Percentiles rank a stretch among this genome's conserved stretches.
These are phyloP conservation scores for Trametes coccinea DNA, from an alignment of 768 basidiomycete species.

Conservation along the genomic window DNA sequence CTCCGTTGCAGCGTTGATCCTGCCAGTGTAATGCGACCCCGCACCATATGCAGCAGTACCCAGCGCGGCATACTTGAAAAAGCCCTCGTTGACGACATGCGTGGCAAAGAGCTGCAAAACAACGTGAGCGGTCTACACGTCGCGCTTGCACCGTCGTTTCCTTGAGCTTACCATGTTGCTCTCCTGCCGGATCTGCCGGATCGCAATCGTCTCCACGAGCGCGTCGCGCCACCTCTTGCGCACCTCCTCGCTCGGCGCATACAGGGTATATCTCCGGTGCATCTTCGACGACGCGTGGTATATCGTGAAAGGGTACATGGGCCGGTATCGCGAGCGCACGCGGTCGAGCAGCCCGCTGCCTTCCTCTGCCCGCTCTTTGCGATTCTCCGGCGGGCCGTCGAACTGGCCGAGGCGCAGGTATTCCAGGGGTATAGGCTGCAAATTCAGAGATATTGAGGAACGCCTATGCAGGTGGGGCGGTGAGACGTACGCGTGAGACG, in stretches of 20 bases:
- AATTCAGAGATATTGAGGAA: neutral
- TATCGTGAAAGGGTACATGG: constrained; percentile 76
- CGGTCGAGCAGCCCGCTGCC: constrained; percentile 53
- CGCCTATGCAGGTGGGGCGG: neutral
- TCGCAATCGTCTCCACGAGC: constrained; percentile 60
- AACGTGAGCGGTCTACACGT: too few relatives aligned
- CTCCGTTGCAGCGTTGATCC: constrained; percentile 56
- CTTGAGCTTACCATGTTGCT: constrained; percentile 60
- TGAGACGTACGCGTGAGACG: constrained; percentile 59
- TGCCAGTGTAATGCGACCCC: constrained; percentile 51
- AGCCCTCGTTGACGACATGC: constrained; percentile 56
- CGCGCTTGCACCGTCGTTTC: too few relatives aligned
- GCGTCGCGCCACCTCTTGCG: constrained; percentile 65
- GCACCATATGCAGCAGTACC: constrained; percentile 7
- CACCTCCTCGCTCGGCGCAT: constrained; percentile 54
- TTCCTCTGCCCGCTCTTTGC: constrained; percentile 63
- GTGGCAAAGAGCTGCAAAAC: constrained; percentile 63
- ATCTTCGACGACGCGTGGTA: constrained; percentile 63
- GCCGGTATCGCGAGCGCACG: constrained; percentile 50
- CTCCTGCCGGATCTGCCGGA: constrained; percentile 67
- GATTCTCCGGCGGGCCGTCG: constrained; percentile 54
- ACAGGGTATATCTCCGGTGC: constrained; percentile 71
- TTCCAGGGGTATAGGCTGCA: constrained; percentile 76
- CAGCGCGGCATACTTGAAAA: constrained; percentile 48
- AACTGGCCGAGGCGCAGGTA: constrained; percentile 76